These are phyloP conservation scores for Chondrus crispus DNA, from an alignment of 23 red algal genomes.

Conservation along the genomic window DNA sequence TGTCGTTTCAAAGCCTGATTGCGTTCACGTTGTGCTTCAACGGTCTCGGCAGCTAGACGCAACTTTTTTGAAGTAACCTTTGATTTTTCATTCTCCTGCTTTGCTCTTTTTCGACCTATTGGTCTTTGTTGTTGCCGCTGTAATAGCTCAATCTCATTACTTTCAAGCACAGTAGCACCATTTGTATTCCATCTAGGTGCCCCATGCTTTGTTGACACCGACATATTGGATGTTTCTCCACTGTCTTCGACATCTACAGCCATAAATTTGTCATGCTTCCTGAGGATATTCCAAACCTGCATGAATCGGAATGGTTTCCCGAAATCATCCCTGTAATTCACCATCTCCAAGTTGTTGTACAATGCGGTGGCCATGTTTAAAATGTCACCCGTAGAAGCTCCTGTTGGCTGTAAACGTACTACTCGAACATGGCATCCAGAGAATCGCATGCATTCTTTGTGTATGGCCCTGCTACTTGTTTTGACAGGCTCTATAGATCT, in stretches of 20 bases:
- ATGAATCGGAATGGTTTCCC: slow-evolving; percentile 21
- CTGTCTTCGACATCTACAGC: too few species aligned
- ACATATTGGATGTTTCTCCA: too few species aligned
- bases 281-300: background rate
- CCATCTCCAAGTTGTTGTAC: slow-evolving; percentile 4
- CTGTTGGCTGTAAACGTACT: background rate
- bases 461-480: background rate
- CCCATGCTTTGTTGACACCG: too few species aligned
- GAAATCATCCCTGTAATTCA: background rate
- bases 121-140: too few species aligned
- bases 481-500: background rate
- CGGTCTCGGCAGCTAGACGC: background rate
- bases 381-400: background rate
- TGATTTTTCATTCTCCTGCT: background rate
- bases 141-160: too few species aligned
- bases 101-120: background rate
- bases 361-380: background rate
- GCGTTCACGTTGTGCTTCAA: background rate
- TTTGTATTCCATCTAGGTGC: too few species aligned
- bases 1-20: background rate
- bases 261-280: slow-evolving; percentile 8
- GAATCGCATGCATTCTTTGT: background rate
- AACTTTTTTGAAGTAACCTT: background rate
- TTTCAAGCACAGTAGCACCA: too few species aligned
- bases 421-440: background rate